Percentiles rank a stretch among this genome's conserved stretches.
phyloP scores from a whole-genome alignment of 192 early-diverging fungal genomes.

The Podila epicladia region DNA sequence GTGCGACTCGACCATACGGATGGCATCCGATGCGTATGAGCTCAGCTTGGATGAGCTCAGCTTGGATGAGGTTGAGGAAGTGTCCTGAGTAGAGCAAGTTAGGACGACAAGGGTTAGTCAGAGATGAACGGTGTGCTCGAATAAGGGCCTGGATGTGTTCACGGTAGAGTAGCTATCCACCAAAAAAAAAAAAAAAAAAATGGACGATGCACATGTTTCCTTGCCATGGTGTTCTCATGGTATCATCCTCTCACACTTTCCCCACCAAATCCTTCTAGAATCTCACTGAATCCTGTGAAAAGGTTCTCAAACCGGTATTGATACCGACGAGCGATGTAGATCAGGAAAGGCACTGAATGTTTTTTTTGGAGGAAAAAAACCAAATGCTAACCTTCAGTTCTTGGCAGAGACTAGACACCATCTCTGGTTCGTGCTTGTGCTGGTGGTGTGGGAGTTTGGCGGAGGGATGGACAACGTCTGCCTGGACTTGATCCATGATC shows the following conservation, averaged over 20 bases:
- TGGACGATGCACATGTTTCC: too few species aligned
- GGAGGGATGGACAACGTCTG: constrained; percentile 12
- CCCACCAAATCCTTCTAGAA: too few species aligned
- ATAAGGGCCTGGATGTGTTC: not conserved
- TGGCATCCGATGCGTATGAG: constrained; percentile 35
- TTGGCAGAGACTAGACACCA: constrained; percentile 27
- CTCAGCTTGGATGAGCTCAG: constrained; percentile 21
- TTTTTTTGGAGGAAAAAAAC: too few species aligned
- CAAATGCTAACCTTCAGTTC: constrained; percentile 40
- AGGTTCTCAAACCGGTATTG: not conserved
- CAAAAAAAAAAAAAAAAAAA: too few species aligned
- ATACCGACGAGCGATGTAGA: not conserved
- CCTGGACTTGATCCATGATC: constrained; percentile 21
- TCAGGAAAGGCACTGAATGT: not conserved
- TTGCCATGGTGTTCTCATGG: too few species aligned
- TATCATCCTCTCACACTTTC: too few species aligned
- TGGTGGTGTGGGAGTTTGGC: not conserved
- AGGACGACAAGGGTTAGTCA: not conserved
- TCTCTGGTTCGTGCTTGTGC: constrained; percentile 19
- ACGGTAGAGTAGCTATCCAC: too few species aligned
- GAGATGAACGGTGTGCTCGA: not conserved
- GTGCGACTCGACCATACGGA: constrained; percentile 47
- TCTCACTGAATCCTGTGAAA: not conserved
- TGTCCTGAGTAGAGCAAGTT: not conserved
- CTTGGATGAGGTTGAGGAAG: not conserved